Conservation (phyloP, 129 eudicot genomes). For the Tanacetum coccineum region DNA sequence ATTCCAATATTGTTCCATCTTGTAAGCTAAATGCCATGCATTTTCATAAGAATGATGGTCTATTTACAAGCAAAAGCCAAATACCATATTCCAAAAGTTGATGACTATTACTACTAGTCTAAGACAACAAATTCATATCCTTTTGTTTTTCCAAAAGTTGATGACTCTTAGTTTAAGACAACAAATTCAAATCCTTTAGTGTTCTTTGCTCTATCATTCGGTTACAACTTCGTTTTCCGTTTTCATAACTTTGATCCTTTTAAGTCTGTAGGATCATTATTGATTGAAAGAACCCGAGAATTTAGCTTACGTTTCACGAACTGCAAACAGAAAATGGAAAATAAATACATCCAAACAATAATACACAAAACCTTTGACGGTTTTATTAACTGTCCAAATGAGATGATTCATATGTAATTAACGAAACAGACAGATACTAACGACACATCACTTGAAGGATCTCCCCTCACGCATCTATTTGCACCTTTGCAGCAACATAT, state of each 20-base stretch:
- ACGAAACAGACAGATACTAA: slow-evolving; percentile 17
- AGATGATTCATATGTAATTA: slow-evolving; percentile 19
- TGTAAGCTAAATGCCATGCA: background rate
- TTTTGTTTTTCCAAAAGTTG: too few relatives aligned
- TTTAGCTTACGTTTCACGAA: slow-evolving; percentile 1
- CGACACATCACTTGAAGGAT: slow-evolving; percentile 8
- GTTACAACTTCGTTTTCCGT: slow-evolving; percentile 2
- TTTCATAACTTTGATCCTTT: slow-evolving; percentile 5
- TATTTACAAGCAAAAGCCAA: slow-evolving; percentile 1
- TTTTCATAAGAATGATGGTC: background rate
- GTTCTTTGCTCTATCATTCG: slow-evolving; percentile 10
- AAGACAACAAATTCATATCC: too few relatives aligned
- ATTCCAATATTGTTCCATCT: background rate
- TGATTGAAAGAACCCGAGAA: background rate
- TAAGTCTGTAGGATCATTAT: slow-evolving; percentile 19
- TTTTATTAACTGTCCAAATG: slow-evolving; percentile 18
- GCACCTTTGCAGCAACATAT: slow-evolving; percentile 13
- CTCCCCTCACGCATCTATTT: slow-evolving; percentile 6
- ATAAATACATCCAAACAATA: background rate
- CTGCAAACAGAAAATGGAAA: background rate
- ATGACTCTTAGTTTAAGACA: slow-evolving; percentile 4
- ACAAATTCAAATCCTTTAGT: slow-evolving; percentile 1
- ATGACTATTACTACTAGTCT: too few relatives aligned
- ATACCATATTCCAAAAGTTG: slow-evolving; percentile 13
- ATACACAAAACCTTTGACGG: slow-evolving; percentile 4